Base-by-base conservation (phyloP, 495 filamentous ascomycete species). In the Beverwykella pulmonaria region DNA sequence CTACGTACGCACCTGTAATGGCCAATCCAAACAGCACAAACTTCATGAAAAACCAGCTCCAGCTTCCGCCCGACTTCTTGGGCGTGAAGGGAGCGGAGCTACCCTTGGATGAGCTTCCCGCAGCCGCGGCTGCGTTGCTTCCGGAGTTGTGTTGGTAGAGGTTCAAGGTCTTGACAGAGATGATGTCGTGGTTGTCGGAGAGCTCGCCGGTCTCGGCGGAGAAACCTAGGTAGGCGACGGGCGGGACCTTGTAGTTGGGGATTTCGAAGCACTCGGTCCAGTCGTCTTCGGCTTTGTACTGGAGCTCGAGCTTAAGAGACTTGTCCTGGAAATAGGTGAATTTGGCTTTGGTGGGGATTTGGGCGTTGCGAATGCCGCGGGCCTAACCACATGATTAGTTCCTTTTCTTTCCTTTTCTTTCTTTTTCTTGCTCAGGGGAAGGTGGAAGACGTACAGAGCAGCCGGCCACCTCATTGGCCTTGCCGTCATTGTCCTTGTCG, bases 241-340 rank as follows among this genome's bases (percentile, higher is more conserved):
- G 86, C 46, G 95, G 95, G 61, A 99, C 88, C 69, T 88, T 87
- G 65, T 92, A 81, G 41, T 85, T 79, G 29, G 64, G 76, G 10
- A 87, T 78, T 55, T 87, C 86, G 81, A 98, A 98, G 82, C 95
- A 99, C 27, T 89, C 82, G 58, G 86, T 87, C 95, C 95, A 99
- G 69, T 90, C 84, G 68, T 87, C 87, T 72, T 93, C 91, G 48
- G 79, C 79, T 81, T 96, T 97, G 83, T 98, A 98, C 78, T 93
- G 90, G 50, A 99, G 81, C 67, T 97, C 93, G 65, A 98, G 85
- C 67, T 90, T 92, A 68, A 98, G 80, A 57, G 88, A 90, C 75
- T 93, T 91, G 78, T 99, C 95, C 78, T 96, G 91, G 82, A 97
- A 97, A 82, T 98, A 98, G 41, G 92, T 97, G 65, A 99, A 80